Evolutionary conservation across 306 rosid species (phyloP), one percentile per base, ranked within the genome.

Genomic region (Luffa acutangula): DNA sequence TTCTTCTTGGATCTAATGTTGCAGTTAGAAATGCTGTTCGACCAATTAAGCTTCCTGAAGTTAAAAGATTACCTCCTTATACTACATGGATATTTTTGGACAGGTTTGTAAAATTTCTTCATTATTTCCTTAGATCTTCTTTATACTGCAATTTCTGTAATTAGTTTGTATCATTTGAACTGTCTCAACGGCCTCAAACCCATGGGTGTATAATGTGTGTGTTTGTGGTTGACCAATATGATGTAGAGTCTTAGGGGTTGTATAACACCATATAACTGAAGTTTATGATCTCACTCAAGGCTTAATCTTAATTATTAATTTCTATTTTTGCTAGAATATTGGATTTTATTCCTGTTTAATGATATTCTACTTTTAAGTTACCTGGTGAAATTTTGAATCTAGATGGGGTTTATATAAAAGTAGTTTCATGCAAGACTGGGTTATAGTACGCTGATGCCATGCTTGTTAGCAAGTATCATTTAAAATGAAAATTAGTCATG

Each of bases 1-100:
- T 96, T 89, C 97, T 96, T 89, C 84, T 96, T 58, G 99, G 97
- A 78, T 90, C 93, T 81, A 93, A 91, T 86, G 94, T 93, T 81
- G 88, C 99, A 46, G 92, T 89, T 63, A 93, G 91, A 90, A 96
- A 90, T 86, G 91, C 96, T 76, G 97, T 93, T 79, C 98, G 97
- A 75, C 98, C 99, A 77, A 87, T 91, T 64, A 96, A 93, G 87
- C 88, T 96, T 65, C 84, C 90, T 4, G 99, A 93, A 90, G 84
- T 87, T 11, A 93, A 87, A 87, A 88, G 89, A 90, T 80, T 96
- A 81, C 97, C 99, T 75, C 94, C 98, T 80, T 96, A 96, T 87
- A 96, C 99, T 63, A 90, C 99, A 33, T 96, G 99, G 99, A 90
- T 93, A 80, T 93, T 96, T 85, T 89, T 96, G 85, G 97, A 93